These are phyloP conservation scores for Prunus mongolica DNA, from an alignment of 306 rosid species.

Conservation along the genomic window DNA sequence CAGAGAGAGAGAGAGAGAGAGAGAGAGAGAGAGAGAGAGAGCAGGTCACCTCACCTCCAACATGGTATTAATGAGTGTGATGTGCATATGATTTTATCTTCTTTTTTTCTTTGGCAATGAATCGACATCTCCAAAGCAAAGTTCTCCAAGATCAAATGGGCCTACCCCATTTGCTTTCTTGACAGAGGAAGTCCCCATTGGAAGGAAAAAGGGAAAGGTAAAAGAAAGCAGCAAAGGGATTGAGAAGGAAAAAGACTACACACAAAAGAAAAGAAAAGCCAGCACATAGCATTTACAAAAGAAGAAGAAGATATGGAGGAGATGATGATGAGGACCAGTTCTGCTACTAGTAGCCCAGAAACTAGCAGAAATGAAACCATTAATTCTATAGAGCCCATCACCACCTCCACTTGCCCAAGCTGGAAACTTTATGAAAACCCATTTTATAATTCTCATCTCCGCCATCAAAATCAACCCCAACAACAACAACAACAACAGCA, in stretches of 20 bases:
- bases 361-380: constrained; percentile 21
- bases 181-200: constrained; percentile 14
- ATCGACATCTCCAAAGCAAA: constrained; percentile 21
- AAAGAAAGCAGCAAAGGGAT: constrained; percentile 11
- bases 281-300: neutral
- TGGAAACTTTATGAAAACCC: constrained; percentile 66
- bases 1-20: neutral
- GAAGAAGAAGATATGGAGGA: constrained; percentile 32
- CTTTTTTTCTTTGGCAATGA: constrained; percentile 11
- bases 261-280: constrained; percentile 5
- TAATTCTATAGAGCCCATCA: constrained; percentile 15
- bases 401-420: constrained; percentile 37
- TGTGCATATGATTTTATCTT: constrained; percentile 40
- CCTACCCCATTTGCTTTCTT: constrained; percentile 29
- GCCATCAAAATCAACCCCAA: neutral
- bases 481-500: neutral
- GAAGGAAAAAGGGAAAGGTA: constrained; percentile 11
- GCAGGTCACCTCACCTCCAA: constrained; percentile 4
- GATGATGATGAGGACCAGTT: constrained; percentile 29
- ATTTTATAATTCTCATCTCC: constrained; percentile 35
- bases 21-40: too few relatives aligned
- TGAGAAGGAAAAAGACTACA: constrained; percentile 11
- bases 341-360: constrained; percentile 16
- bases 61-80: constrained; percentile 28
- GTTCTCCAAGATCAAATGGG: constrained; percentile 17